Base-by-base conservation (phyloP, 2,329 filamentous ascomycete species). In the Fusarium brevicatenulatum region DNA sequence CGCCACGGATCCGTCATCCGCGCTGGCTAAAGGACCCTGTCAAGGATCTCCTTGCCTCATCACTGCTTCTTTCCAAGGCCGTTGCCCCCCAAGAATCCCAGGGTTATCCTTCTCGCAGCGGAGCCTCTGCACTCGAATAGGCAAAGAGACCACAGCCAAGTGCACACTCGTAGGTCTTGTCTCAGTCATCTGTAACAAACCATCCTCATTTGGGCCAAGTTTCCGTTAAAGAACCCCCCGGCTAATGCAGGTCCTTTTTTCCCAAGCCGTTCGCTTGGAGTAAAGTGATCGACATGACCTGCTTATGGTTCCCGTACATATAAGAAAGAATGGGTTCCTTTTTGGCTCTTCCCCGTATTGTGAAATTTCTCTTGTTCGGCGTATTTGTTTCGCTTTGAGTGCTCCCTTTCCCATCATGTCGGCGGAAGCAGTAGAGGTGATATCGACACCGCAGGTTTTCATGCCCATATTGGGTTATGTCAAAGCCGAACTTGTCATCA, bases 401-500 rank as follows among this genome's bases (percentile, higher is more conserved):
- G 39, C 52, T 43, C 40, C 39, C 56, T 40, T 44, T 44, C 25
- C 25, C 44, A 62, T 49, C 55, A 59, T 73, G 70, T 54, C 70
- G 43, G 53, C 58, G 18, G 15, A 36, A 58, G 37, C 47, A 47
- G 28, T 56, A 9, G 47, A 53, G n/a, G 70, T 53, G 30, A 74
- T 69, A 50, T 69, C 67, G n/a, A 74, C 70, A 25, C 53, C 68
- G 11, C 55, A 63, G 36, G 50, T 77, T 19, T 68, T 42, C 36
- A 47, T 52, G 50, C 76, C 72, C 6, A 53, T 76, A 10, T 42
- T 70, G 58, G 77, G 63, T 23, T 78, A 70, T 42, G 79, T 81
- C 32, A 54, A 42, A 21, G 77, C 75, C 11, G 78, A 82, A 58
- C 72, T 82, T 19, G 70, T 67, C 37, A 47, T 81, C 63, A 82